Base-by-base conservation (phyloP, 768 basidiomycete species). In the Lactarius hatsudake region DNA sequence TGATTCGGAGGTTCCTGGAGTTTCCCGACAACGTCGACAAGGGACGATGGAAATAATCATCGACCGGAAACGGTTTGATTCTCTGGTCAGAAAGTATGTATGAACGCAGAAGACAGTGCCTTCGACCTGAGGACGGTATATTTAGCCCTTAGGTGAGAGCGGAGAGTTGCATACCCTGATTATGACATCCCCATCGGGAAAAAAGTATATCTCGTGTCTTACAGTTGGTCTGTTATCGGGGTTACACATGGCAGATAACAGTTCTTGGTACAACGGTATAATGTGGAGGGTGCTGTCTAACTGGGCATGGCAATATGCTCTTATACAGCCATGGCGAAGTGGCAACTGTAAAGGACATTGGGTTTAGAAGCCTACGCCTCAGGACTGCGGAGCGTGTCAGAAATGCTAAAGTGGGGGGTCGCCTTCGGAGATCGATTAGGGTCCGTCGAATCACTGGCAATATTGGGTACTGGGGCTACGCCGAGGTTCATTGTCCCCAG, bases 11-110 rank as follows among this genome's bases (percentile, higher is more conserved):
- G 72, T 71, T 6, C 75, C 76, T 51, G 71, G 74, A 7, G 72
- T 67, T 23, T 69, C 61, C 63, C 72, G 71, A 3, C 73, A 73
- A 2, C 5, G 48, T 15, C 2, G 48, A 51, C 3, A 67, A 17
- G 72, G 70, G 20, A 73, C 60, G 1, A 72, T 59, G n/a, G 20
- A 3, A 2, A 62, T 63, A 43, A 76, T 72, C 53, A 69, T 61
- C 20, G 72, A 63, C 20, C 67, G 65, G 73, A 88, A 87, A 42
- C 76, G 80, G 0, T 75, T 59, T 0, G 87, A 88, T 60, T 90
- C 87, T 0, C 88, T 78, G n/a, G 81, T 79, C 40, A 90, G 87
- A 59, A 89, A 88, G 56, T 83, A 85, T 0, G 82, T 79, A 65
- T 89, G 87, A 0, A 90, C 80, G 1, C 82, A 77, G 68, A 87